A percentile compares a stretch with the other conserved stretches of the same genome.
Evolutionary conservation across 345 rosid species (phyloP).

Genomic region (Salix exigua): DNA sequence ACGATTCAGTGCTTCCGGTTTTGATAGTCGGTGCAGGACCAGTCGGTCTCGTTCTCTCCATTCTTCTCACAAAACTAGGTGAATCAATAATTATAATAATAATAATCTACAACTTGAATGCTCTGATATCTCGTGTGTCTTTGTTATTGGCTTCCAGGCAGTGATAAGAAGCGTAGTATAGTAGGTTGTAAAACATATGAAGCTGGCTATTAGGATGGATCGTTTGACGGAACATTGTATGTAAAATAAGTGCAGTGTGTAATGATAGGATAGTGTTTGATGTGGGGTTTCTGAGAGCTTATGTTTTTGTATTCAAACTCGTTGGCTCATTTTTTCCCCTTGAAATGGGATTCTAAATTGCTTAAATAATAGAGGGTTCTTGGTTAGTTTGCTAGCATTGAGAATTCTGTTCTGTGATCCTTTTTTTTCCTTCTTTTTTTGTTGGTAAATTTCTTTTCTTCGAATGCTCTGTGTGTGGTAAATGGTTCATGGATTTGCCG

Average conservation of each 20-base stretch:
- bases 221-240: neutral
- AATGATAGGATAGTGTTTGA: conserved; percentile 5
- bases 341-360: neutral
- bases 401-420: neutral
- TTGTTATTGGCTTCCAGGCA: neutral
- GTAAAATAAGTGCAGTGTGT: neutral
- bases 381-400: neutral
- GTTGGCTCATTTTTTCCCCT: neutral
- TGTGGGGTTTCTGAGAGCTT: conserved; percentile 3
- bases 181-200: neutral
- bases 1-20: conserved; percentile 61
- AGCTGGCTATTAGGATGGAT: neutral
- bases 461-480: neutral
- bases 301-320: neutral
- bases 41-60: conserved; percentile 81
- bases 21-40: conserved; percentile 96
- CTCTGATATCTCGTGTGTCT: neutral
- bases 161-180: neutral
- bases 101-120: too few species aligned
- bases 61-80: conserved; percentile 83
- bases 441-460: neutral
- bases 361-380: neutral
- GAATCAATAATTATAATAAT: neutral
- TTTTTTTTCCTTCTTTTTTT: neutral
- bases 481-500: neutral